Evolutionary conservation across 805 yeast genomes (phyloP).

Genomic region (Candida multigemmis): DNA sequence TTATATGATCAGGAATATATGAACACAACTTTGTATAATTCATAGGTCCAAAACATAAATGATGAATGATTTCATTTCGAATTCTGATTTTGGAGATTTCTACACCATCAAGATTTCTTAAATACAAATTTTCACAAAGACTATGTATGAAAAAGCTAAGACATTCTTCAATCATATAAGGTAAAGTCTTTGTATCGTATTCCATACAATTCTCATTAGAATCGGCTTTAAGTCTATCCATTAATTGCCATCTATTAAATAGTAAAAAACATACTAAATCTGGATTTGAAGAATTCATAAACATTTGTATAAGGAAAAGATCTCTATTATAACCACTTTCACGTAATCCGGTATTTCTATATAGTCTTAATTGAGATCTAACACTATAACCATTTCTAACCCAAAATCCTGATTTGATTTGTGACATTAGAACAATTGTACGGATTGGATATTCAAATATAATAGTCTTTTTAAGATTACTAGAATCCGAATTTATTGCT

Average conservation of each 20-base stretch:
- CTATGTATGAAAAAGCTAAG: constrained; percentile 57
- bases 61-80: constrained; percentile 68
- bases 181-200: constrained; percentile 40
- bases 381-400: constrained; percentile 87
- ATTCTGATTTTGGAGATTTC: constrained; percentile 44
- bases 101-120: constrained; percentile 40
- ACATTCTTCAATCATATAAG: constrained; percentile 74
- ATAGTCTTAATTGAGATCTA: constrained; percentile 69
- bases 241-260: constrained; percentile 62
- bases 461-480: constrained; percentile 11
- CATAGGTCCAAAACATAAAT: constrained; percentile 67
- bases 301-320: constrained; percentile 62
- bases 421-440: constrained; percentile 69
- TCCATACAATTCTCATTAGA: constrained; percentile 3
- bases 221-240: constrained; percentile 17
- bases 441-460: constrained; percentile 71
- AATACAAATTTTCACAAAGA: constrained; percentile 56
- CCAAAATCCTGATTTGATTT: constrained; percentile 86
- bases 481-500: background rate
- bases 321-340: constrained; percentile 81
- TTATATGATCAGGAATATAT: constrained; percentile 67
- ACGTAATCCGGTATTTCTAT: constrained; percentile 67
- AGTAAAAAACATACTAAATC: constrained; percentile 48
- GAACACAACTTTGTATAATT: constrained; percentile 62
- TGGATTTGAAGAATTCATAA: constrained; percentile 41